Evolutionary conservation across 2,329 filamentous ascomycete genomes (phyloP).

Genomic region (Venturia carpophila): DNA sequence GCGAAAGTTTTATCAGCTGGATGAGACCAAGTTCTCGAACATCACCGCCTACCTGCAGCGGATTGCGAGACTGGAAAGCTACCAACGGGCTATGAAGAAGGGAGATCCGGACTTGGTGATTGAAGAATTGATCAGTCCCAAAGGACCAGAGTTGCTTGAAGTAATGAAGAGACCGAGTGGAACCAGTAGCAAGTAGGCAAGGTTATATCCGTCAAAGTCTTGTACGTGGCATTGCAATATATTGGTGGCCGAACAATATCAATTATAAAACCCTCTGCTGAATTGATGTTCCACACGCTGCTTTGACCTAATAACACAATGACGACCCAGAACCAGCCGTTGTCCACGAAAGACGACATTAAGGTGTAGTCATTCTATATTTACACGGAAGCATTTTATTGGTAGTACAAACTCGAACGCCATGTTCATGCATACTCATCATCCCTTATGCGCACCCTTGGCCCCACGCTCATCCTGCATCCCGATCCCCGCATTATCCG

Average conservation of each 20-base stretch:
- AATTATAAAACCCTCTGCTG: neutral
- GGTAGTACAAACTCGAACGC: neutral
- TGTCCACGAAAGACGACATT: too few relatives aligned
- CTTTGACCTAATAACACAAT: too few relatives aligned
- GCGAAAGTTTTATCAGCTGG: slow-evolving; percentile 32
- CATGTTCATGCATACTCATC: neutral
- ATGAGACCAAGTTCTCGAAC: slow-evolving; percentile 22
- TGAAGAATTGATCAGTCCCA: slow-evolving; percentile 20
- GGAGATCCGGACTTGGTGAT: slow-evolving; percentile 26
- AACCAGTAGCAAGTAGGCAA: neutral
- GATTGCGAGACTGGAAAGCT: slow-evolving; percentile 24
- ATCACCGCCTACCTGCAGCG: slow-evolving; percentile 27
- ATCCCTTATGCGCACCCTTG: slow-evolving; percentile 27
- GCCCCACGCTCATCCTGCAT: slow-evolving; percentile 45
- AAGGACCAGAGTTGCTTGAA: slow-evolving; percentile 18
- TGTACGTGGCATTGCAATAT: neutral
- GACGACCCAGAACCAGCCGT: too few relatives aligned
- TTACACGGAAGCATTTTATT: too few relatives aligned
- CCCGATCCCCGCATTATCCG: slow-evolving; percentile 37
- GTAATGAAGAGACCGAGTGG: neutral
- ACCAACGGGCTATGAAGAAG: slow-evolving; percentile 28
- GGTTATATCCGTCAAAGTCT: neutral
- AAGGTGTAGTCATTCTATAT: too few relatives aligned
- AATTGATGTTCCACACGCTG: too few relatives aligned
- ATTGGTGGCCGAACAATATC: neutral